These are phyloP conservation scores for Nicotiana attenuata DNA, from an alignment of 257 asterid species.

Conservation along the genomic window DNA sequence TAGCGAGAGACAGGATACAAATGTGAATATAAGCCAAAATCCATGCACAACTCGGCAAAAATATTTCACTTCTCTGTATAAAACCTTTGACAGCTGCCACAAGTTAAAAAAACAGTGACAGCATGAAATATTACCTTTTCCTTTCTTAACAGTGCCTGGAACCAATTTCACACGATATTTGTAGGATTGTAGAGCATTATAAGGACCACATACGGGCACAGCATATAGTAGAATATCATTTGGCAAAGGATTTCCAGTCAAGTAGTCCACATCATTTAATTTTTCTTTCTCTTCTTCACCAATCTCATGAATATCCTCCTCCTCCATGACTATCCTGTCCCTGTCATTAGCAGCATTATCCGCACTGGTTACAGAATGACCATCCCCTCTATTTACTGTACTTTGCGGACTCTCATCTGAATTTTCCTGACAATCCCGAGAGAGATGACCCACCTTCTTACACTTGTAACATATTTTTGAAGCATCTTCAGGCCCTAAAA, in stretches of 20 bases:
- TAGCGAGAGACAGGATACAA: background rate
- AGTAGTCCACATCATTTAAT: constrained; percentile 78
- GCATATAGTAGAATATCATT: constrained; percentile 78
- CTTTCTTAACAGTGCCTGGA: constrained; percentile 89
- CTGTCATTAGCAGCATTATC: constrained; percentile 24
- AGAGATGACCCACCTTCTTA: constrained; percentile 73
- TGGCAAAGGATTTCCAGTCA: constrained; percentile 83
- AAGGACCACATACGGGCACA: constrained; percentile 91
- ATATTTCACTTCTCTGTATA: background rate
- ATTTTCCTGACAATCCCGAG: constrained; percentile 83
- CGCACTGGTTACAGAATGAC: constrained; percentile 13
- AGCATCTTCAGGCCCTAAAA: constrained; percentile 53
- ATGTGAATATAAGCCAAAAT: background rate
- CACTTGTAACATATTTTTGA: constrained; percentile 83
- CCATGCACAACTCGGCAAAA: background rate
- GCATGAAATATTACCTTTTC: constrained; percentile 58
- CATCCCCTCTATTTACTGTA: constrained; percentile 28
- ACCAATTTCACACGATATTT: constrained; percentile 90
- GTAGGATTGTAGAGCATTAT: constrained; percentile 78
- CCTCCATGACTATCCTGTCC: constrained; percentile 86
- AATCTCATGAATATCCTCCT: constrained; percentile 90
- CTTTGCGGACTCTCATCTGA: constrained; percentile 36
- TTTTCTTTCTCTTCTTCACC: constrained; percentile 95
- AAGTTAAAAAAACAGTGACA: background rate
- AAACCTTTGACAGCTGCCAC: background rate